Conservation (phyloP, 106 monocot species). For the Acanthochlamys bracteata region DNA sequence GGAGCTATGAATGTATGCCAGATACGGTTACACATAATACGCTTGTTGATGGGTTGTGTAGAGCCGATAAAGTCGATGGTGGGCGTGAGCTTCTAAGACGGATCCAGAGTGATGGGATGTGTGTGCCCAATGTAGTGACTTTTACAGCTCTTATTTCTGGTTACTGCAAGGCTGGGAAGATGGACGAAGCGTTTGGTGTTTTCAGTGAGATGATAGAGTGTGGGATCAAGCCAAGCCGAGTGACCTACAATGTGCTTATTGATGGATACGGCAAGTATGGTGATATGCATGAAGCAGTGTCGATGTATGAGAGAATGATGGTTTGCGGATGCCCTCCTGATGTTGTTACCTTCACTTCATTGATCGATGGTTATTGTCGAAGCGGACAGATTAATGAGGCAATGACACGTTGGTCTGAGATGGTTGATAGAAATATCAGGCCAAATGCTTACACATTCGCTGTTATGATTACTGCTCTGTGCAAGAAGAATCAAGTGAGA, state of each 20-base stretch:
- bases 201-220: slow-evolving; percentile 48
- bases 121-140: slow-evolving; percentile 36
- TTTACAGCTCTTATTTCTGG: slow-evolving; percentile 55
- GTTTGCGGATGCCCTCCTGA: slow-evolving; percentile 45
- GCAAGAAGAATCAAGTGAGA: slow-evolving; percentile 53
- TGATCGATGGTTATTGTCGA: slow-evolving; percentile 69
- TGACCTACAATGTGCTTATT: slow-evolving; percentile 81
- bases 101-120: slow-evolving; percentile 16
- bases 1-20: slow-evolving; percentile 33
- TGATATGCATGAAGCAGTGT: slow-evolving; percentile 26
- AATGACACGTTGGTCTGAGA: slow-evolving; percentile 46
- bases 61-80: slow-evolving; percentile 24
- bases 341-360: slow-evolving; percentile 65
- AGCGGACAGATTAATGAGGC: slow-evolving; percentile 47
- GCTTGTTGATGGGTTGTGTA: slow-evolving; percentile 54
- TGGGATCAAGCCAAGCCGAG: slow-evolving; percentile 42
- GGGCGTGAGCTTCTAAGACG: slow-evolving; percentile 33
- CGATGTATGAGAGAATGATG: slow-evolving; percentile 49
- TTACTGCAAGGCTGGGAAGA: slow-evolving; percentile 53
- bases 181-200: slow-evolving; percentile 40
- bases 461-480: slow-evolving; percentile 51
- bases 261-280: slow-evolving; percentile 70
- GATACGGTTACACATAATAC: slow-evolving; percentile 50
- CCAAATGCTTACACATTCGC: slow-evolving; percentile 69
- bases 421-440: slow-evolving; percentile 23